Conservation (phyloP, 169 alveolate species). For the Ichthyophthirius multifiliis region DNA sequence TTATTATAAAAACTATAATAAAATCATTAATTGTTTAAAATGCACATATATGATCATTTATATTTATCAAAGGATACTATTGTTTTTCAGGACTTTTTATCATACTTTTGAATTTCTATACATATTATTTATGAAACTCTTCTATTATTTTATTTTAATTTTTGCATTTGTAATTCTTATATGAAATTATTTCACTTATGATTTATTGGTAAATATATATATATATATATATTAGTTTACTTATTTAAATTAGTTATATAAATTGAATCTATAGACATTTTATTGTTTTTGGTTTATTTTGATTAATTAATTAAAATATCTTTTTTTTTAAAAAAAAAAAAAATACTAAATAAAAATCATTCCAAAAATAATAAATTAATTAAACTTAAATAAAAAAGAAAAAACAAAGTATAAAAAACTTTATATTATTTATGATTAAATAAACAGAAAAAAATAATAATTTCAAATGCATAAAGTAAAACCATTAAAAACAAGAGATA, state of each 20-base stretch:
- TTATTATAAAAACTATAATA: conserved; percentile 17
- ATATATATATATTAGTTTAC: not conserved
- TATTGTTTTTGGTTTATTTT: too few relatives aligned
- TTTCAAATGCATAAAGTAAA: too few relatives aligned
- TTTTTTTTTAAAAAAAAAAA: too few relatives aligned
- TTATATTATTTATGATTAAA: too few relatives aligned
- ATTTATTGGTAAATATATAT: not conserved
- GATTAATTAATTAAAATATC: too few relatives aligned
- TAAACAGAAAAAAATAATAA: too few relatives aligned
- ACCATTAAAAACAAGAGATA: too few relatives aligned
- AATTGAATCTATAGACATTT: conserved; percentile 37
- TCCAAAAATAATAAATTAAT: too few relatives aligned
- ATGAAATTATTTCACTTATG: conserved; percentile 24
- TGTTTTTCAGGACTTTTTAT: not conserved
- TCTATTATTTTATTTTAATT: conserved; percentile 18
- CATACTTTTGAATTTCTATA: conserved; percentile 12
- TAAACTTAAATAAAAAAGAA: too few relatives aligned
- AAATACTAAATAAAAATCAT: too few relatives aligned
- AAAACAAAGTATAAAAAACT: too few relatives aligned
- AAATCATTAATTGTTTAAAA: conserved; percentile 16
- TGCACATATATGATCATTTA: conserved; percentile 19
- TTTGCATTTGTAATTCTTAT: conserved; percentile 8
- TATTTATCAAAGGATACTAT: conserved; percentile 25
- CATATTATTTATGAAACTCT: conserved; percentile 16
- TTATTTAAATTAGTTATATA: conserved; percentile 23